phyloP scores from a whole-genome alignment of 2,329 filamentous ascomycete species.

The Xylaria polymorpha region DNA sequence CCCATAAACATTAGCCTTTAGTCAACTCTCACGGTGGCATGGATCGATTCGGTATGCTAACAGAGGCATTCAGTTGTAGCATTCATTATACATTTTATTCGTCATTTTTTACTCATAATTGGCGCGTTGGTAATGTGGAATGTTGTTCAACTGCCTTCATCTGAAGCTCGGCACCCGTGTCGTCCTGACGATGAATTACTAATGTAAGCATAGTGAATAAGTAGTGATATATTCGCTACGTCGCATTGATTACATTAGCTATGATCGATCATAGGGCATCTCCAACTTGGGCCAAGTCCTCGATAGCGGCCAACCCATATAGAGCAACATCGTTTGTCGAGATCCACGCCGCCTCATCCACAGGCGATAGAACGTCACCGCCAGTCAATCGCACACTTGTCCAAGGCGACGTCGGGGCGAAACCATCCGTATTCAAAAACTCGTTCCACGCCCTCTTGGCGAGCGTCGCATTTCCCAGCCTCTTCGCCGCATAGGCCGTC shows the following conservation, averaged over 20 bases:
- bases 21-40: too few relatives aligned
- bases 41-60: too few relatives aligned
- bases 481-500: constrained; percentile 64
- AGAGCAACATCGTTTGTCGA: constrained; percentile 67
- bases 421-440: constrained; percentile 62
- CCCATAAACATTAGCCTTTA: too few relatives aligned
- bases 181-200: background rate
- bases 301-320: constrained; percentile 68
- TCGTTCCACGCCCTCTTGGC: constrained; percentile 65
- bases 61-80: too few relatives aligned
- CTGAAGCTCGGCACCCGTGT: background rate
- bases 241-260: background rate
- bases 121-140: background rate
- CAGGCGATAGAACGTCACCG: constrained; percentile 57
- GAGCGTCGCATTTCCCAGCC: constrained; percentile 58
- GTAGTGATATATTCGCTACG: background rate
- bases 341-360: constrained; percentile 68
- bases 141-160: background rate
- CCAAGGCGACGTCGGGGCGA: constrained; percentile 54
- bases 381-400: constrained; percentile 55
- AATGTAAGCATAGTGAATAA: background rate
- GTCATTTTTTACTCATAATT: background rate
- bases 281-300: constrained; percentile 60
- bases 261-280: constrained; percentile 36
- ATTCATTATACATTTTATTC: background rate